Conservation (phyloP, 129 eudicot species). For the Escallonia rubra region DNA sequence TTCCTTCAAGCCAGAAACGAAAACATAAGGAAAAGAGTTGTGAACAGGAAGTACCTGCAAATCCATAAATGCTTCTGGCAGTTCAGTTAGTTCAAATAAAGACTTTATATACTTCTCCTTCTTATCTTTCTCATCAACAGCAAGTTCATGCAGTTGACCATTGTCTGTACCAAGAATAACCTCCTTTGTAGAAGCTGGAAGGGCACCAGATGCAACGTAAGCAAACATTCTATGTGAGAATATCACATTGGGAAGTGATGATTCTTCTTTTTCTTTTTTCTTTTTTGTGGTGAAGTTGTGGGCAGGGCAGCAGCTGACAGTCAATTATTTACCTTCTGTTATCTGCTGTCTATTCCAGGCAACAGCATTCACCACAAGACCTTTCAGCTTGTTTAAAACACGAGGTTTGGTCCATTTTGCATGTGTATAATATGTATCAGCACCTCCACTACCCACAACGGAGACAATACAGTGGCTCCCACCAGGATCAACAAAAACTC, state of each 20-base stretch:
- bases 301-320: neutral
- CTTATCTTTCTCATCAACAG: conserved; percentile 92
- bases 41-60: conserved; percentile 56
- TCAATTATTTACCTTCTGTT: conserved; percentile 59
- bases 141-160: conserved; percentile 85
- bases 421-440: conserved; percentile 85
- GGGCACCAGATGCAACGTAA: conserved; percentile 2
- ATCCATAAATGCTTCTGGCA: conserved; percentile 79
- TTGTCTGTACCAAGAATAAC: conserved; percentile 85
- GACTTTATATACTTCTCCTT: conserved; percentile 87
- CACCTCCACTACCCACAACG: conserved; percentile 67
- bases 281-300: no score
- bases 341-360: conserved; percentile 95
- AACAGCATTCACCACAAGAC: conserved; percentile 81
- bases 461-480: conserved; percentile 90
- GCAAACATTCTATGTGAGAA: neutral
- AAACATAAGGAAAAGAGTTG: neutral
- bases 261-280: no score
- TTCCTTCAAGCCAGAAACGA: neutral
- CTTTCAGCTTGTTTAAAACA: conserved; percentile 63
- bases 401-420: conserved; percentile 94
- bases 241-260: neutral
- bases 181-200: conserved; percentile 81
- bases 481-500: conserved; percentile 95
- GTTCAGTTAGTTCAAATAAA: conserved; percentile 70